Conservation (phyloP, 1,139 yeast species). For the Zygoascus sp. region DNA sequence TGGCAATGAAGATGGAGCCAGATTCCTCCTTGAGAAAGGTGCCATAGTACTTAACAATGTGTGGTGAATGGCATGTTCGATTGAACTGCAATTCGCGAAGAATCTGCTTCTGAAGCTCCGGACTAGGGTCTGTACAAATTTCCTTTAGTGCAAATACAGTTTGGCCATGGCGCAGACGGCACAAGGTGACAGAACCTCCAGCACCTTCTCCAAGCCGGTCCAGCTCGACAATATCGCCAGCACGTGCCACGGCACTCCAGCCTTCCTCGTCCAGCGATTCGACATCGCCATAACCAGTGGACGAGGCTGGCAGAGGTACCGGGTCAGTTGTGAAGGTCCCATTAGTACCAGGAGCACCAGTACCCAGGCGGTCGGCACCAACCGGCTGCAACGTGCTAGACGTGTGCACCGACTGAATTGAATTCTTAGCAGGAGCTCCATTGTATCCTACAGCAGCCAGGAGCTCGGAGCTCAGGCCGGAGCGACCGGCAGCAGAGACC, state of each 20-base stretch:
- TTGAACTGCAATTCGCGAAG: constrained; percentile 86
- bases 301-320: neutral
- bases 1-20: constrained; percentile 80
- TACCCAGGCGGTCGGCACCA: no score
- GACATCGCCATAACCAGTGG: constrained; percentile 8
- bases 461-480: constrained; percentile 35
- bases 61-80: constrained; percentile 72
- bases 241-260: constrained; percentile 64
- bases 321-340: no score
- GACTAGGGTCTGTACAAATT: constrained; percentile 75
- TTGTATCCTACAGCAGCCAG: constrained; percentile 35
- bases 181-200: constrained; percentile 85
- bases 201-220: constrained; percentile 87
- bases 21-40: constrained; percentile 74
- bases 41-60: constrained; percentile 88
- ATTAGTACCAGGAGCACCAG: no score
- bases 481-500: constrained; percentile 17
- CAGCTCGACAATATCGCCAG: constrained; percentile 55
- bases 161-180: constrained; percentile 49
- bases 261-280: constrained; percentile 58
- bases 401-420: constrained; percentile 8
- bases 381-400: no score
- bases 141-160: constrained; percentile 81
- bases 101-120: constrained; percentile 76
- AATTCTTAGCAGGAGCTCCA: neutral